phyloP scores from a whole-genome alignment of 306 rosid genomes.

The Vigna trinervia region DNA sequence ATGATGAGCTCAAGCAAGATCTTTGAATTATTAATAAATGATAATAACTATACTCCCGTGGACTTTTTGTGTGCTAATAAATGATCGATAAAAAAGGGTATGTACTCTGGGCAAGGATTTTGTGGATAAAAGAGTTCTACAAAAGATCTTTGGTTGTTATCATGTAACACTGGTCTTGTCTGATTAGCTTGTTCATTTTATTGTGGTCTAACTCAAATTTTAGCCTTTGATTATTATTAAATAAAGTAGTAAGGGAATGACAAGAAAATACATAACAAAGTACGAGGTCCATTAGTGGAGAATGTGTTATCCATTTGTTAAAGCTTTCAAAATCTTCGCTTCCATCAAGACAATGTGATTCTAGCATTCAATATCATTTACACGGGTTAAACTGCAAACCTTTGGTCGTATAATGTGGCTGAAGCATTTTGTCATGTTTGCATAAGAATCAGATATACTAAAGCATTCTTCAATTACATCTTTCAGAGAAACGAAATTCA shows the following conservation, averaged over 20 bases:
- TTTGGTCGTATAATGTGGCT: not conserved
- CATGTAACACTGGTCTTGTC: conserved; percentile 6
- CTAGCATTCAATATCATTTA: not conserved
- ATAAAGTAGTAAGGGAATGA: not conserved
- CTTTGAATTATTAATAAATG: conserved; percentile 42
- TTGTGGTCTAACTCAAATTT: not conserved
- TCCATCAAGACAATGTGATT: not conserved
- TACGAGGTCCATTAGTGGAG: not conserved
- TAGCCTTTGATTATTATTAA: not conserved
- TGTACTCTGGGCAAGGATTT: not conserved
- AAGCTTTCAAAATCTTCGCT: not conserved
- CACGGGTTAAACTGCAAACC: not conserved
- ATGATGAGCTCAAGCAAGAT: conserved; percentile 57
- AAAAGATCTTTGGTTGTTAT: not conserved
- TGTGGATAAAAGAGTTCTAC: conserved; percentile 40
- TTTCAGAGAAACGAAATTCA: not conserved
- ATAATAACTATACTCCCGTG: not conserved
- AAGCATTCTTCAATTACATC: conserved; percentile 13
- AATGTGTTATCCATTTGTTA: not conserved
- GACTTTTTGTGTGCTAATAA: not conserved
- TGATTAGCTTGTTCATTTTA: not conserved
- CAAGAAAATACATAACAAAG: not conserved
- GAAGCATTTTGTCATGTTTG: not conserved
- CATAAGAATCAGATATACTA: not conserved
- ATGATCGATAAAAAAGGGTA: not conserved